A percentile compares a stretch with the other conserved stretches of the same genome.
Conservation (phyloP, 768 basidiomycete species). For the Lactarius quietus region DNA sequence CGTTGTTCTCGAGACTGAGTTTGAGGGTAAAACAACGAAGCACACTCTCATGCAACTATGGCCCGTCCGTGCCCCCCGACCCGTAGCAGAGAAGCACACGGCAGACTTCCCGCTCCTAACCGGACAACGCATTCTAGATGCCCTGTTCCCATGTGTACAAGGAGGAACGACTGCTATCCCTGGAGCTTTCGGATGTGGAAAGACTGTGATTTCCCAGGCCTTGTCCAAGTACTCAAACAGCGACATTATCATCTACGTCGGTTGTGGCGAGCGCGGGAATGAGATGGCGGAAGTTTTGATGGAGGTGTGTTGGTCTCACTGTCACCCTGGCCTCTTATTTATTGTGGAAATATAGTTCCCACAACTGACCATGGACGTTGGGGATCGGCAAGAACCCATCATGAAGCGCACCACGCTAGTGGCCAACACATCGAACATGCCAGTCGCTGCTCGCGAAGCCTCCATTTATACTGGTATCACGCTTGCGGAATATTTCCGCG, state of each 20-base stretch:
- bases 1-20: conserved; percentile 94
- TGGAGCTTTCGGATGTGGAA: conserved; percentile 97
- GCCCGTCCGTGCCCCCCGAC: conserved; percentile 98
- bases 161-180: conserved; percentile 97
- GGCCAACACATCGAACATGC: conserved; percentile 99
- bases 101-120: conserved; percentile 91
- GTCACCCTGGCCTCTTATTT: conserved; percentile 18
- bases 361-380: conserved; percentile 86
- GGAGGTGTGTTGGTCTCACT: conserved; percentile 54
- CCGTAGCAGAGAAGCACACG: conserved; percentile 91
- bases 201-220: conserved; percentile 98
- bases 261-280: conserved; percentile 98
- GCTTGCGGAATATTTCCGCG: conserved; percentile 98
- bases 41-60: conserved; percentile 98
- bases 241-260: conserved; percentile 98
- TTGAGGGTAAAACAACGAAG: conserved; percentile 89
- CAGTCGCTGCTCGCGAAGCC: conserved; percentile 97
- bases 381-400: conserved; percentile 94
- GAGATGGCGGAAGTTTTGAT: conserved; percentile 99
- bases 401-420: conserved; percentile 99
- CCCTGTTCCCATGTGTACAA: conserved; percentile 97
- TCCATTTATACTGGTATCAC: conserved; percentile 99
- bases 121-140: conserved; percentile 95
- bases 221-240: conserved; percentile 99
- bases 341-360: conserved; percentile 58